Base-by-base conservation (phyloP, 2,329 filamentous ascomycete species). In the Paracamarosporium sp. region DNA sequence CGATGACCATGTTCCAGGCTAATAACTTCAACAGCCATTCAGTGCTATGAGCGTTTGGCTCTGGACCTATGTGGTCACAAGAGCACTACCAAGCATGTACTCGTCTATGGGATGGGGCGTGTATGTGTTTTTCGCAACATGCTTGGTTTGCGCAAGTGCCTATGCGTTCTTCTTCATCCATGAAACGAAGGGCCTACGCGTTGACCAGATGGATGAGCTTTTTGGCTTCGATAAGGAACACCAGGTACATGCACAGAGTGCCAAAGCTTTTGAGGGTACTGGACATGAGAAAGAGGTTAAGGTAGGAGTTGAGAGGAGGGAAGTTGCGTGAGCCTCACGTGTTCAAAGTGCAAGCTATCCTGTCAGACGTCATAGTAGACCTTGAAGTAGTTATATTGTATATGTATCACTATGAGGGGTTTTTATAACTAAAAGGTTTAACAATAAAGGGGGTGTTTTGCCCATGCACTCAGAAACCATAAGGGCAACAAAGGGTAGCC, bases 121-220 rank as follows among this genome's bases (percentile, higher is more conserved):
- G 6, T 52, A 53, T 25, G 38, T 35, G 11, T 27, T 53, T 17
- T 44, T 79, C 54, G 78, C 76, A 2, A 69, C 60, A 3, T 70
- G 68, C 57, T 38, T 38, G 12, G 59, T 78, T n/a, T 60, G 69
- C 17, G 76, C 76, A 5, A 73, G 68, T 20, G 54, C 74, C 9
- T 80, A 75, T 58, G 74, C 76, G 1, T 79, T 67, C 61, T 79
- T 79, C 63, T 77, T 73, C 60, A 75, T 78, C 30, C 73, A 73
- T 28, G 76, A 78, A 60, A 78, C 76, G 0, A 78, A 78, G 50
- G 75, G 76, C 8, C 51, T 78, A 27, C 64, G 71, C 3, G 66
- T 75, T 41, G 76, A 77, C 36, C 73, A 78, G 60, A 77, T 78
- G 71, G 75, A 77, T 50, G 59, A 67, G 8, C 41, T 77, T 17